Percentiles rank a stretch among this genome's conserved stretches.
phyloP scores from a whole-genome alignment of 176 grass and related monocot genomes.

The Carex cristatella region DNA sequence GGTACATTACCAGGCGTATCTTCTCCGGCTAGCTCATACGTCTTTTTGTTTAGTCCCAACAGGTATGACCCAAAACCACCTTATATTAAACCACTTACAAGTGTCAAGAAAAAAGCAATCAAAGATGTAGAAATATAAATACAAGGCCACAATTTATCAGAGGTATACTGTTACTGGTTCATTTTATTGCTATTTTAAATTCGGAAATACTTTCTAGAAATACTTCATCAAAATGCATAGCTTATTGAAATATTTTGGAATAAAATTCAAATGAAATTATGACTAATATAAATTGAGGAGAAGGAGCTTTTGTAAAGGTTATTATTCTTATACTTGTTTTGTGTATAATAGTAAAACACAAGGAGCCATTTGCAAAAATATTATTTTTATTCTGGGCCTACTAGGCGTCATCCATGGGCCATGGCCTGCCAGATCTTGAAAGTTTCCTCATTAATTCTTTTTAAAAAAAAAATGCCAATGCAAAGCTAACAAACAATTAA shows the following conservation, averaged over 20 bases:
- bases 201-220: background rate
- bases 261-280: background rate
- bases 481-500: background rate
- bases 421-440: background rate
- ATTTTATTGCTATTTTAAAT: background rate
- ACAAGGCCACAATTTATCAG: background rate
- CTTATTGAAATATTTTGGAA: background rate
- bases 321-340: background rate
- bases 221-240: background rate
- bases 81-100: slow-evolving; percentile 17
- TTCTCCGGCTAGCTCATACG: slow-evolving; percentile 73
- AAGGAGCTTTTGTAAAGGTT: background rate
- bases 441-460: too few species aligned
- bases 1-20: slow-evolving; percentile 69
- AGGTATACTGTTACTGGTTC: background rate
- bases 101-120: background rate
- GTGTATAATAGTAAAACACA: background rate
- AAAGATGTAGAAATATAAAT: background rate
- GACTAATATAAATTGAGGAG: background rate
- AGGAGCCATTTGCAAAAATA: background rate
- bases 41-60: slow-evolving; percentile 83
- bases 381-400: background rate
- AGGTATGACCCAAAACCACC: slow-evolving; percentile 93
- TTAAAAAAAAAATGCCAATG: background rate
- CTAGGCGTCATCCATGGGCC: background rate